These are phyloP conservation scores for Phytophthora ramorum DNA, from an alignment of 352 stramenopile species.

Conservation along the genomic window DNA sequence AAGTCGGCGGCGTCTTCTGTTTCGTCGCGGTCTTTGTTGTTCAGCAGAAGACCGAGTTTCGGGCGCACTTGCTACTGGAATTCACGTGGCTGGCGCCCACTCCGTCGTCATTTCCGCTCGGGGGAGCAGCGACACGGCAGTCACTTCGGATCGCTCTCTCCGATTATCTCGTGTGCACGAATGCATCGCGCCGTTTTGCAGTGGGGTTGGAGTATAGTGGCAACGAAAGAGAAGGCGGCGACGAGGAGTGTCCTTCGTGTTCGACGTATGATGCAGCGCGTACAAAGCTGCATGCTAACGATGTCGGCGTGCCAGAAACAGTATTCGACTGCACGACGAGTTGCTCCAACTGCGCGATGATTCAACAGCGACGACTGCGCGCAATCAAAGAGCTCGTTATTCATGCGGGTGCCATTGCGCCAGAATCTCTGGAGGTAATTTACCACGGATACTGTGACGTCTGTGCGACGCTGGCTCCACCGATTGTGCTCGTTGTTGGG, in stretches of 20 bases:
- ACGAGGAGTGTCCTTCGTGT: conserved; percentile 14
- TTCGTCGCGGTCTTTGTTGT: conserved; percentile 54
- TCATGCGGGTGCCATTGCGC: neutral
- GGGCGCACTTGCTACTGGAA: conserved; percentile 56
- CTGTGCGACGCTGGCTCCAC: conserved; percentile 17
- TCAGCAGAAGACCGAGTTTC: conserved; percentile 70
- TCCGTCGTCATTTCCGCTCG: conserved; percentile 5
- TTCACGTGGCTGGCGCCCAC: conserved; percentile 25
- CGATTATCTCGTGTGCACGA: conserved; percentile 50
- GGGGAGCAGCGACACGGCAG: conserved; percentile 28
- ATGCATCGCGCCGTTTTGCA: conserved; percentile 16
- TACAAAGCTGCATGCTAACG: neutral
- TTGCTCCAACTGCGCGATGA: conserved; percentile 20
- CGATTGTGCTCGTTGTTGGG: conserved; percentile 34
- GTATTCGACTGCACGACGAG: neutral
- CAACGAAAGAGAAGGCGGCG: neutral
- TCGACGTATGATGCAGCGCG: conserved; percentile 3
- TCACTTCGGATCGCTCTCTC: conserved; percentile 52
- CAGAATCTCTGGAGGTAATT: conserved; percentile 25
- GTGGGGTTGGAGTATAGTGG: neutral
- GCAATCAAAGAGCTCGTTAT: conserved; percentile 21
- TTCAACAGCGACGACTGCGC: conserved; percentile 19
- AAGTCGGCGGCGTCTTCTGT: conserved; percentile 43
- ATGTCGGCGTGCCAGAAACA: neutral
- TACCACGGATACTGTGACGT: conserved; percentile 38